These are phyloP conservation scores for Fraxinus floribunda DNA, from an alignment of 305 asterid genomes.

Conservation along the genomic window DNA sequence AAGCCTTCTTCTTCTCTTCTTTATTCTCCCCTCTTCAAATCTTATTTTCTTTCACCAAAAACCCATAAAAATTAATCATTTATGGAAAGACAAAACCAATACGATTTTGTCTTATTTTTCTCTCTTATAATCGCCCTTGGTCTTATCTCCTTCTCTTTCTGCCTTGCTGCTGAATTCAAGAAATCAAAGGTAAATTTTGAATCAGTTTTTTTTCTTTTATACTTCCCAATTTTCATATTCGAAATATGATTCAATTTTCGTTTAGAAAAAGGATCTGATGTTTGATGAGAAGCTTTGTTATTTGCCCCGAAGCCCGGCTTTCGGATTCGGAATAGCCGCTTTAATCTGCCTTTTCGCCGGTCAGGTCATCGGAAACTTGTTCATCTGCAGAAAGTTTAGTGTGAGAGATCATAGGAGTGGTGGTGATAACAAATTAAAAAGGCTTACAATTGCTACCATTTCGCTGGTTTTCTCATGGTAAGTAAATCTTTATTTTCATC, in stretches of 20 bases:
- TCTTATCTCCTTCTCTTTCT: conserved; percentile 47
- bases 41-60: not conserved
- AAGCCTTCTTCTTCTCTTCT: conserved; percentile 25
- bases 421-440: conserved; percentile 24
- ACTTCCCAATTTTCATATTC: not conserved
- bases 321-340: conserved; percentile 59
- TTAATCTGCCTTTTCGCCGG: conserved; percentile 36
- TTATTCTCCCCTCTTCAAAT: not conserved
- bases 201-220: not conserved
- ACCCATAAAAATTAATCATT: conserved; percentile 12
- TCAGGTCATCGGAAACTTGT: conserved; percentile 51
- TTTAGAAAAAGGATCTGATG: conserved; percentile 58
- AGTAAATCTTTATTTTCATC: conserved; percentile 15
- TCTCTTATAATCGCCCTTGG: conserved; percentile 33
- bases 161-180: conserved; percentile 72
- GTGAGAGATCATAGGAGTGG: conserved; percentile 24
- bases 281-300: conserved; percentile 63
- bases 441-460: conserved; percentile 37
- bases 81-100: conserved; percentile 41
- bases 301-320: conserved; percentile 51
- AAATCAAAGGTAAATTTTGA: conserved; percentile 51
- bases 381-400: conserved; percentile 38
- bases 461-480: conserved; percentile 63
- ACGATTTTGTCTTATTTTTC: conserved; percentile 29
- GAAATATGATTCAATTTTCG: not conserved